Evolutionary conservation across 768 basidiomycete species (phyloP).

Genomic region (Suillus fuscotomentosus): DNA sequence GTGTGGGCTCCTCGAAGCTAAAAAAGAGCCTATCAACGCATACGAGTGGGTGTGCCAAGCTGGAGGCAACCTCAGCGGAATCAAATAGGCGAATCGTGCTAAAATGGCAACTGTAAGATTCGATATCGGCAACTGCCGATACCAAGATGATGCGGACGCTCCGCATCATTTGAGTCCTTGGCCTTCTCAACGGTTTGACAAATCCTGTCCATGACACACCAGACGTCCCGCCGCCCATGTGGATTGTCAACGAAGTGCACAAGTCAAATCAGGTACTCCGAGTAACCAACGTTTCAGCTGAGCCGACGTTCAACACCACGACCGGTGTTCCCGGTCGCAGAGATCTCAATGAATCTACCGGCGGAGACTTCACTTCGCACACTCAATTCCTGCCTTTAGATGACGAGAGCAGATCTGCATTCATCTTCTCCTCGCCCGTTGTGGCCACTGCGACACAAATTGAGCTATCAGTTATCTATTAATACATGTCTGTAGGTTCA

Average conservation of each 20-base stretch:
- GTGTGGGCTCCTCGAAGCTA: neutral
- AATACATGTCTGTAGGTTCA: neutral
- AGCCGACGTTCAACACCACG: neutral
- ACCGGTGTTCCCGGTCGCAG: neutral
- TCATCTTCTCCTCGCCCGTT: neutral
- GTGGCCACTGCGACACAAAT: neutral
- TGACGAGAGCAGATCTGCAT: neutral
- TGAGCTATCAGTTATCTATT: neutral
- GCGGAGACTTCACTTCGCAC: too few species aligned
- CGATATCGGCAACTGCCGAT: neutral
- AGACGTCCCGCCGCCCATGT: neutral
- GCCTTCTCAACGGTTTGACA: neutral
- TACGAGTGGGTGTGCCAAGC: constrained; percentile 2
- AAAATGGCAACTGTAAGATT: constrained; percentile 5
- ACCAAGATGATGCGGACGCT: neutral
- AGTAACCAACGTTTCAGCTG: neutral
- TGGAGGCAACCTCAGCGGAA: neutral
- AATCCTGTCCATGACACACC: neutral
- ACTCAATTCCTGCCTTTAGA: neutral
- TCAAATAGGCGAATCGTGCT: neutral
- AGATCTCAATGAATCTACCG: neutral
- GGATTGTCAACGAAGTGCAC: neutral
- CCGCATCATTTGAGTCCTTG: neutral
- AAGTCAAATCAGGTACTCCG: neutral
- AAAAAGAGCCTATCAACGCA: neutral